These are phyloP conservation scores for Penicillium sclerotiorum DNA, from an alignment of 2,329 filamentous ascomycete species.

Conservation along the genomic window DNA sequence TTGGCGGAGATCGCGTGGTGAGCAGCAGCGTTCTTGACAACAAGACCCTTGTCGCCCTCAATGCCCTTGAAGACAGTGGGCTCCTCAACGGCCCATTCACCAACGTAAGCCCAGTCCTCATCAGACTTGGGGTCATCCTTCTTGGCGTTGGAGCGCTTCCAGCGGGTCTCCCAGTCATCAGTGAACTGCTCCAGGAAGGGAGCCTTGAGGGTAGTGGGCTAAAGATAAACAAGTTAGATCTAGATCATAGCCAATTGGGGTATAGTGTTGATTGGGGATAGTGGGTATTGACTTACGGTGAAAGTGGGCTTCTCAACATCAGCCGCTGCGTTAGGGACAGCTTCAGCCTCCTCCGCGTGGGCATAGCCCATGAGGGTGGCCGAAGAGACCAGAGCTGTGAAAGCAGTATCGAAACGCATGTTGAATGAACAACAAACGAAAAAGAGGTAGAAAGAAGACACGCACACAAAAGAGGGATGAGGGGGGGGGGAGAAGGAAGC, in stretches of 20 bases:
- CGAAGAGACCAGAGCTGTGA: conserved; percentile 69
- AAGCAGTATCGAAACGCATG: conserved; percentile 84
- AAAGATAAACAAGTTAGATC: conserved; percentile 14
- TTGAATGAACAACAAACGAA: conserved; percentile 42
- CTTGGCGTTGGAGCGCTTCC: conserved; percentile 95
- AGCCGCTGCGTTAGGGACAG: conserved; percentile 55
- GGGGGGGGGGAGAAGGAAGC: conserved; percentile 18
- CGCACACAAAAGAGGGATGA: conserved; percentile 16
- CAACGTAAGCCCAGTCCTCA: conserved; percentile 96
- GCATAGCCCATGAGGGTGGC: conserved; percentile 69
- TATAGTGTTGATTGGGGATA: background rate
- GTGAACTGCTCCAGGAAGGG: conserved; percentile 99
- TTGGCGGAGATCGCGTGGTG: conserved; percentile 99
- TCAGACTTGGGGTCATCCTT: conserved; percentile 81
- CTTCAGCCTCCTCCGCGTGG: conserved; percentile 69
- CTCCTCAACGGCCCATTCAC: conserved; percentile 96
- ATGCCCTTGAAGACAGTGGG: conserved; percentile 87
- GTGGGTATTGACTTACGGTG: conserved; percentile 66
- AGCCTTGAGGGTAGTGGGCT: conserved; percentile 88
- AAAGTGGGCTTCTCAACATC: conserved; percentile 75
- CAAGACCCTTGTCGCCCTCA: conserved; percentile 91
- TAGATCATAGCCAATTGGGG: conserved; percentile 8
- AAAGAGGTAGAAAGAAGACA: no score
- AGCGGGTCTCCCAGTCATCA: conserved; percentile 89
- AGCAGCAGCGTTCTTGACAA: conserved; percentile 95